A percentile compares a stretch with the other conserved stretches of the same genome.
Evolutionary conservation across 306 rosid species (phyloP).

Genomic region (Argentina anserina): DNA sequence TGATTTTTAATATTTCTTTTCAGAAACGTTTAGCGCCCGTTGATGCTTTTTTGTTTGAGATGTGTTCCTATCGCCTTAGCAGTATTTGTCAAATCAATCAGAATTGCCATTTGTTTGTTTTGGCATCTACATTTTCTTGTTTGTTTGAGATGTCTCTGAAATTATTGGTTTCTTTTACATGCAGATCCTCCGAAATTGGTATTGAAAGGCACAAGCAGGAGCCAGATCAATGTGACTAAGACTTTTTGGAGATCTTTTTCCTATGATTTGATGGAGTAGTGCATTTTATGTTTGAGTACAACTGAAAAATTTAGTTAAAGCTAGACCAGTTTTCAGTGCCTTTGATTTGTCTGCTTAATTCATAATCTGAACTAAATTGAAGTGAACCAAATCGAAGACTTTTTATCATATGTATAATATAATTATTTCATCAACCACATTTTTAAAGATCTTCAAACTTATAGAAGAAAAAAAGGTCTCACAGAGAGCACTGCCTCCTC

Average conservation of each 20-base stretch:
- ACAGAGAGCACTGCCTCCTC: too few species aligned
- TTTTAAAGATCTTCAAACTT: too few species aligned
- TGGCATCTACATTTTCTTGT: constrained; percentile 7
- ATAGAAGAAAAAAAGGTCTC: too few species aligned
- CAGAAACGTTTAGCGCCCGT: neutral
- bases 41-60: neutral
- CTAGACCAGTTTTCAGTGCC: neutral
- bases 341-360: neutral
- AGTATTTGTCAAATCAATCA: neutral
- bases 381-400: neutral
- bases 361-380: neutral
- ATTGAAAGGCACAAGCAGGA: constrained; percentile 18
- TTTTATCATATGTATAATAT: too few species aligned
- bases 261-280: neutral
- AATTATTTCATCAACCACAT: too few species aligned
- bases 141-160: too few species aligned
- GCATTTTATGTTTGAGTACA: neutral
- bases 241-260: constrained; percentile 16
- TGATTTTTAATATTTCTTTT: too few species aligned
- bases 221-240: constrained; percentile 12
- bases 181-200: constrained; percentile 37
- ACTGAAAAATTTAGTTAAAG: neutral
- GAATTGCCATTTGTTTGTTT: neutral
- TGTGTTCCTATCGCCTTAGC: neutral
- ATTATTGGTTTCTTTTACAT: constrained; percentile 21